Base-by-base conservation (phyloP, 768 basidiomycete species). In the Hygrophorus russula region DNA sequence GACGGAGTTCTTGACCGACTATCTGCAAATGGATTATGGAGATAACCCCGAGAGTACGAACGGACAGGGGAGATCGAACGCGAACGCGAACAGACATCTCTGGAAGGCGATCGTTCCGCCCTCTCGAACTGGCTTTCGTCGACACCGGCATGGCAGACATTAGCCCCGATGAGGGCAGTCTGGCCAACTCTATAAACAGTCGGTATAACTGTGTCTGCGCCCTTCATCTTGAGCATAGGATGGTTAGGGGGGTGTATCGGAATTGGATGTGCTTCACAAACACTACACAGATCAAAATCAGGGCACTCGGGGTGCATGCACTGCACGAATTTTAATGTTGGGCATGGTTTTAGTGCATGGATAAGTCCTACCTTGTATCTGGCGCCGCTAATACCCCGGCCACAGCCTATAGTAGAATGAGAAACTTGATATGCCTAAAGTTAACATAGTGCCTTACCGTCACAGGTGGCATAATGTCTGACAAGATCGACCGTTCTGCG, bases 231-330 rank as follows among this genome's bases (percentile, higher is more conserved):
- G 54, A 90, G 56, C 55, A 93, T 47, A 0, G 80, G 75, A 54
- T 93, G 90, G 27, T 61, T 73, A 10, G 57, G 46, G 0, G 86
- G 84, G 56, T 93, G 89, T 10, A 84, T 66, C 4, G 78, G 62
- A 46, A 90, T 83, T 0, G 89, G 89, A 45, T 76, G 69, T 4
- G 86, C 79, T 61, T 91, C 89, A 60, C 90, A 93, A 41, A 59
- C 59, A 45, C 70, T 66, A 61, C 89, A 93, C 13, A 92, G 68
- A 53, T 93, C 90, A 51, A 78, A 90, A 58, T 91, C 84, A 0
- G 73, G 69, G 61, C 90, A 93, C 3, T 65, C 62, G 11, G 76
- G 68, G 54, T 89, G 78, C 75, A 87, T 79, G 61, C 90, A 93
- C 82, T 85, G 49, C 1, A 34, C 20, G 33, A 42, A 38, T 32